A percentile compares a stretch with the other conserved stretches of the same genome.
phyloP scores from a whole-genome alignment of 116 monocot genomes.

The Trichopus zeylanicus region DNA sequence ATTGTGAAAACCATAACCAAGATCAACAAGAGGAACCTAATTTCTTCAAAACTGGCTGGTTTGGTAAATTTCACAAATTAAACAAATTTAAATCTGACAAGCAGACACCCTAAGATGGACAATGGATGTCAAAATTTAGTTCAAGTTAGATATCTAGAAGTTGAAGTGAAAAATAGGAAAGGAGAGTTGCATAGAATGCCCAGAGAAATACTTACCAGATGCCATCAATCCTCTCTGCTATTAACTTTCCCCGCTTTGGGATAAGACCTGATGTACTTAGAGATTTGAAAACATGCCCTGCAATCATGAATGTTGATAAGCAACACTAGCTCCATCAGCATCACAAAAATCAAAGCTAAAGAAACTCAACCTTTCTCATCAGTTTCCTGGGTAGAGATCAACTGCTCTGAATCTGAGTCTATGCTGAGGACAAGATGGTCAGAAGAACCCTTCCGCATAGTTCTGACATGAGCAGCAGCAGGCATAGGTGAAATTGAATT shows the following conservation, averaged over 20 bases:
- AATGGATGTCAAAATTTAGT: too few species aligned
- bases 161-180: too few species aligned
- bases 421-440: slow-evolving; percentile 83
- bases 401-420: slow-evolving; percentile 45
- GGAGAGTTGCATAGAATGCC: neutral
- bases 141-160: too few species aligned
- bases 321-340: neutral
- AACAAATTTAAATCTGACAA: too few species aligned
- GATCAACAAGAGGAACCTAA: too few species aligned
- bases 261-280: slow-evolving; percentile 79
- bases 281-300: slow-evolving; percentile 92
- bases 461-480: slow-evolving; percentile 56
- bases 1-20: too few species aligned
- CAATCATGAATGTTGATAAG: slow-evolving; percentile 2
- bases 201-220: slow-evolving; percentile 51
- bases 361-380: slow-evolving; percentile 71
- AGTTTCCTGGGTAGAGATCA: slow-evolving; percentile 49
- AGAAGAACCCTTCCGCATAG: slow-evolving; percentile 64
- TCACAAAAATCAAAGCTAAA: neutral
- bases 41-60: too few species aligned
- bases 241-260: slow-evolving; percentile 76
- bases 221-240: slow-evolving; percentile 88
- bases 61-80: too few species aligned
- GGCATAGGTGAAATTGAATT: slow-evolving; percentile 32
- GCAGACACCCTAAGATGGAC: too few species aligned